Base-by-base conservation (phyloP, 176 grass and related monocot genomes). In the Pontederia crassipes region DNA sequence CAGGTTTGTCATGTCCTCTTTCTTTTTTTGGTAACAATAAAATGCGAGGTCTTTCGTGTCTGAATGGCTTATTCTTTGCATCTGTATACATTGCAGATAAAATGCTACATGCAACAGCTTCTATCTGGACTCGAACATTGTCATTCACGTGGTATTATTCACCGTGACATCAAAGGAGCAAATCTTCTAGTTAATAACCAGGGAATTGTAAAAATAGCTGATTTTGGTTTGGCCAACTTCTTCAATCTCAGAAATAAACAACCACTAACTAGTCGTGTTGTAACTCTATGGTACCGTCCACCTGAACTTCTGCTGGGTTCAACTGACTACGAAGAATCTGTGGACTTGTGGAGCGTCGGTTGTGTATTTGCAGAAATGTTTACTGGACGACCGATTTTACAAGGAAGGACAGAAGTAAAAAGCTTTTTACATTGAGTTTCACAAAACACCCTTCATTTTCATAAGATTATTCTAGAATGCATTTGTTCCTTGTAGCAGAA, bases 51-150 rank as follows among this genome's bases (percentile, higher is more conserved):
- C 28, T 59, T 58, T 2, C 15, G 8, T 69, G 11, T 59, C 24
- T 11, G 32, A 7, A 4, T 40, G 45, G 57, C 32, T 2, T 76
- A 48, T 73, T 69, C 12, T 74, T 65, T 17, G 74, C 49, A 45
- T 69, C 53, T 57, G 70, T 11, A 59, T 74, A 14, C 29, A 61
- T 79, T 70, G 58, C 48, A 96, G 91, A 78, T 96, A 27, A 96
- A 96, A 68, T 96, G 91, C 73, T 96, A 87, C 83, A 96, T 90
- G 86, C 82, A 80, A 4, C 91, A 96, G 54, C 79, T 96, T 73
- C 69, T 96, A 48, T 87, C 86, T 51, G 91, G 81, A 68, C 69
- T 96, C 52, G 83, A 85, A 74, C 86, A 96, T 60, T 96, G 91
- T 11, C 86, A 96, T 74, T 87, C 83, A 54, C 75, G 54, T 10